Evolutionary conservation across 805 yeast species (phyloP).

Genomic region (Kazachstania taianensis): DNA sequence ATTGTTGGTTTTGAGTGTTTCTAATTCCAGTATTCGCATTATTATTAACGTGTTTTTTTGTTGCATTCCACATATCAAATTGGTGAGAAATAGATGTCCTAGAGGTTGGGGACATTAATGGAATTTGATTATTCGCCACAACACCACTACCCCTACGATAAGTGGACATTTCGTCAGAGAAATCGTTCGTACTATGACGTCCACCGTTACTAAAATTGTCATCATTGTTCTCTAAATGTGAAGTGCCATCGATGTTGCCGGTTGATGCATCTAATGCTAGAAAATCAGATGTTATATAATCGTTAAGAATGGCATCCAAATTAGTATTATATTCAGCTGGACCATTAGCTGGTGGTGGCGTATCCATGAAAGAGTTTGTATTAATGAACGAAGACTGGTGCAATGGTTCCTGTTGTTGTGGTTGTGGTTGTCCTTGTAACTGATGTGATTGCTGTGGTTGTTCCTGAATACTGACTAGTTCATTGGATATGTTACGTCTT

Average conservation of each 20-base stretch:
- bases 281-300: constrained; percentile 3
- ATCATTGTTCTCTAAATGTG: background rate
- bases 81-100: constrained; percentile 25
- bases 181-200: background rate
- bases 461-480: too few relatives aligned
- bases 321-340: constrained; percentile 1
- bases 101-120: constrained; percentile 7
- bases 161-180: too few relatives aligned
- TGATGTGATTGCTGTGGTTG: too few relatives aligned
- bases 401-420: too few relatives aligned
- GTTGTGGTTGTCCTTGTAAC: too few relatives aligned
- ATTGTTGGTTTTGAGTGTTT: constrained; percentile 2
- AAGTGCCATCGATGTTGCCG: too few relatives aligned
- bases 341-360: too few relatives aligned
- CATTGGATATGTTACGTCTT: too few relatives aligned
- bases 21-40: background rate
- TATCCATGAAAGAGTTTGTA: too few relatives aligned
- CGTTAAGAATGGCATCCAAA: constrained; percentile 6
- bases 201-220: too few relatives aligned
- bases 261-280: too few relatives aligned
- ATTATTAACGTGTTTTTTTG: background rate
- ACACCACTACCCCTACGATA: constrained; percentile 19
- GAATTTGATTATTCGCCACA: constrained; percentile 5
- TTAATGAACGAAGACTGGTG: too few relatives aligned
- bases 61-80: constrained; percentile 20